Evolutionary conservation across 768 basidiomycete genomes (phyloP), one percentile per base, ranked within the genome.

Genomic region (Kwoniella sp.): DNA sequence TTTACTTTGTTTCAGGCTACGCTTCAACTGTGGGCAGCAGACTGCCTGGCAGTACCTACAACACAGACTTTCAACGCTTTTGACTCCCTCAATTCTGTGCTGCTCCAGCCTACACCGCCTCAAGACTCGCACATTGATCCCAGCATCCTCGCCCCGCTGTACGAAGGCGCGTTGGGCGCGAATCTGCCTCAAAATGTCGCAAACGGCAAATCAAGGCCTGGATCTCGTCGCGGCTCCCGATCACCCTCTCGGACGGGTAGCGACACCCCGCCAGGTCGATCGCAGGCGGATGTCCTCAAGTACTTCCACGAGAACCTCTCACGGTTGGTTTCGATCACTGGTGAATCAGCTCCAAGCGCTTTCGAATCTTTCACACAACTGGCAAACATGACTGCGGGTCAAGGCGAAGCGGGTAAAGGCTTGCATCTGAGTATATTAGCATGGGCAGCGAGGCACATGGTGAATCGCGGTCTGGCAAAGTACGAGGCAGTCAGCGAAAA

Each of bases 251-350:
- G 47, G 37, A 56, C 47, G 51, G 27, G 29, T 0, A 50, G 49
- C 57, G 53, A 51, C n/a, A 58, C 62, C 22, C 27, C 62, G 30
- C 36, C 63, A 5, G 52, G 52, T 24, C 47, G 40, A 13, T 66
- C 65, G 12, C 50, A 67, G 30, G 53, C 56, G 2, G 65, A 49
- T 19, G 19, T 69, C 1, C 54, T 72, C 19, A 60, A 53, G 4
- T 68, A 74, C 50, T 74, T 69, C 37, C 68, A 66, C 25, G 64
- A 69, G 26, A 64, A 63, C 30, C 58, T 74, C 13, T 68, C 73
- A 4, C 44, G 53, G 2, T 60, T 74, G 25, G 73, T 74, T 1
- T 71, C 73, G 10, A 69, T 64, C 47, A 63, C 61, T 5, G 63
- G 54, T n/a, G 60, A 58, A 25, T 55, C 58, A 22, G 58, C 60